A percentile compares a stretch with the other conserved stretches of the same genome.
These are phyloP conservation scores for Penicillium rolfsii DNA, from an alignment of 2,329 filamentous ascomycete genomes.

Conservation along the genomic window DNA sequence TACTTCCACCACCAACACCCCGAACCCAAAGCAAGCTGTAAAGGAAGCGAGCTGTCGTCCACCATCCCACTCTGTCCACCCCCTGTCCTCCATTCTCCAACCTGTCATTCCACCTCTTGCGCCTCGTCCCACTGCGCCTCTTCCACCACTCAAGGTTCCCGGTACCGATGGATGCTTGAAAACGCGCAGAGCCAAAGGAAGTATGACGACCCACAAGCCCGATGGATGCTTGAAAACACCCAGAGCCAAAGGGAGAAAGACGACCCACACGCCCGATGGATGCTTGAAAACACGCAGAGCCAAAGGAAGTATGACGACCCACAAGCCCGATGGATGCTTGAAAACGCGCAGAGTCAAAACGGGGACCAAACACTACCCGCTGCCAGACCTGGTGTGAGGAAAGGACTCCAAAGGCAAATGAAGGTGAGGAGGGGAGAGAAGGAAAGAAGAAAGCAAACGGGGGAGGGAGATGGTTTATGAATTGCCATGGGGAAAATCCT, in stretches of 20 bases:
- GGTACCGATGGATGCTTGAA: neutral
- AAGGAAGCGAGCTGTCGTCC: neutral
- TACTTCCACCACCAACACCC: no score
- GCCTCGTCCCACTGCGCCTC: neutral
- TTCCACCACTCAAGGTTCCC: neutral
- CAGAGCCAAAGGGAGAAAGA: neutral
- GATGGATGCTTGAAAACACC: neutral
- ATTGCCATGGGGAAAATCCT: neutral
- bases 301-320: neutral
- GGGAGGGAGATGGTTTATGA: neutral
- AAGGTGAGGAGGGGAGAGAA: neutral
- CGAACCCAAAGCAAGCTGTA: no score
- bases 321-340: neutral
- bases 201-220: neutral
- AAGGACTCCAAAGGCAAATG: constrained; percentile 5
- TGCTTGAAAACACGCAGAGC: neutral
- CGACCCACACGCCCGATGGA: neutral
- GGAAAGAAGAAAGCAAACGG: constrained; percentile 2
- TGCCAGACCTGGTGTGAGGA: neutral
- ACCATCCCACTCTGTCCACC: neutral
- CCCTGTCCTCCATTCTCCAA: neutral
- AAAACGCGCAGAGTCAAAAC: constrained; percentile 4
- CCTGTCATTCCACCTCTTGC: neutral
- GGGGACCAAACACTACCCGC: constrained; percentile 1
- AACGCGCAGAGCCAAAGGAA: neutral